Conservation (phyloP, 2,329 filamentous ascomycete genomes). For the Thelonectria discophora region DNA sequence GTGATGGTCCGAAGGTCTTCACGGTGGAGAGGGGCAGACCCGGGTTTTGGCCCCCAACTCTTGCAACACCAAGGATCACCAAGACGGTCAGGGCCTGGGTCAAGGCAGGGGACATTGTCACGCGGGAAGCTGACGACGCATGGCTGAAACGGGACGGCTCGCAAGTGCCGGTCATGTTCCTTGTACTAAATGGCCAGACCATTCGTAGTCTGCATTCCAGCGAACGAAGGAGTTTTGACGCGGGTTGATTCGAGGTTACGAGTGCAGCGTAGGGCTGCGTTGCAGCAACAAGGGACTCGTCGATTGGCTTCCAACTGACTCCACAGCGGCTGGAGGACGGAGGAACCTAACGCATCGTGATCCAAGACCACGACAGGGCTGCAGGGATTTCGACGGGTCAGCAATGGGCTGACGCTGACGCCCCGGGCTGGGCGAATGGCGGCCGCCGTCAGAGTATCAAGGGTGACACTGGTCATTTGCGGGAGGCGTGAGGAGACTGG, state of each 20-base stretch:
- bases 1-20: neutral
- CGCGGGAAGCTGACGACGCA: neutral
- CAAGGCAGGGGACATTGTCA: constrained; percentile 2
- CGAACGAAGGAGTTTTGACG: too few relatives aligned
- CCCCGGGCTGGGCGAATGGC: neutral
- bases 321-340: neutral
- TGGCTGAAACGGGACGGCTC: neutral
- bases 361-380: neutral
- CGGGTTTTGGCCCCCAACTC: constrained; percentile 12
- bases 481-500: neutral
- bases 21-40: neutral
- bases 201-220: too few relatives aligned
- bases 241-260: neutral
- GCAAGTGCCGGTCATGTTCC: neutral
- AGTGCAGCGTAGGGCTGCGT: neutral
- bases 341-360: too few relatives aligned
- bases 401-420: neutral
- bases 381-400: neutral
- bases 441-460: neutral
- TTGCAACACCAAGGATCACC: neutral
- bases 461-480: neutral
- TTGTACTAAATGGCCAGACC: neutral
- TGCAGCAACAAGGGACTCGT: too few relatives aligned
- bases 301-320: too few relatives aligned
- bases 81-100: neutral